Base-by-base conservation (phyloP, 495 filamentous ascomycete species). In the Evansstolkia leycettana region DNA sequence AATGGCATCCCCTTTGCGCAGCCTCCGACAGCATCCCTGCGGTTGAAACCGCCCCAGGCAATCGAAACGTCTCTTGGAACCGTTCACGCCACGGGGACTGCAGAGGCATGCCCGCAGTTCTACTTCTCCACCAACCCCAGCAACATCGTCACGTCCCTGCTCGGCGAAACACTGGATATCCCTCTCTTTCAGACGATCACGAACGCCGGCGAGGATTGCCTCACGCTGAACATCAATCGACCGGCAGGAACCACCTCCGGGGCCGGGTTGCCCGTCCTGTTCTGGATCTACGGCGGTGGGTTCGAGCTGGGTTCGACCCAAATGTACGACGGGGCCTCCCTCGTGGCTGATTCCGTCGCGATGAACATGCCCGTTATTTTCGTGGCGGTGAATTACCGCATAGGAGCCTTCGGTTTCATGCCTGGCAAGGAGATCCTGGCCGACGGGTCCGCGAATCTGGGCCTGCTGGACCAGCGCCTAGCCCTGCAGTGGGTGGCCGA, bases 341-440 rank as follows among this genome's bases (percentile, higher is more conserved):
- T 83, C 6, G 58, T 84, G 0, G 34, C 47, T 1, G 62, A 62
- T 23, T 77, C 73, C 2, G 54, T 78, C 7, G 28, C 41, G 8
- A 47, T 72, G 38, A 63, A 64, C 4, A 75, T 83, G 58, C 76
- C 77, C 0, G 67, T 87, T 32, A 55, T 88, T 8, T 67, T 83
- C 28, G 75, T 89, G 3, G 76, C 74, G 30, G 76, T 87, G 53
- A 88, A 83, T 52, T 86, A 86, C 47, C 76, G 82, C 3, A 72
- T 86, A 8, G 80, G 81, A 0, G 63, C 78, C 0, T 82, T 75
- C 49, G 83, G 83, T 0, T 86, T 85, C 43, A 52, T 87, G 8
- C 77, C 82, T 0, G 73, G 78, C 8, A 69, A 71, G 36, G 79
- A 84, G 55, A 65, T 84, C 24, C 63, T 75, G 3, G 58, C 61